Evolutionary conservation across 441 rosid genomes (phyloP), one percentile per base, ranked within the genome.

Genomic region (Populus hybrid): DNA sequence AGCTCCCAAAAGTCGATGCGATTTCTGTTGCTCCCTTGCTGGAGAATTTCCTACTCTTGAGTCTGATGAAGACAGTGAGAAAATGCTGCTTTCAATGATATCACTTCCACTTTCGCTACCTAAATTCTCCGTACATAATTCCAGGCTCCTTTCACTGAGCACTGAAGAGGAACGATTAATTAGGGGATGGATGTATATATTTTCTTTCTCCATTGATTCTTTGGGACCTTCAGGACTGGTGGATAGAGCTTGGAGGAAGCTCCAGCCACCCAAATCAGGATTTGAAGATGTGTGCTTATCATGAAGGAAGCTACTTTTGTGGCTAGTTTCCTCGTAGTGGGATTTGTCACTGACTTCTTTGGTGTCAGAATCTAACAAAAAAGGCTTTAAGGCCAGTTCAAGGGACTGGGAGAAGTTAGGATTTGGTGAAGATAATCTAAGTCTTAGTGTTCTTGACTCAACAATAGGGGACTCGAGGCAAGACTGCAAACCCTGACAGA

Each of bases 51-150:
- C 83, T 14, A 61, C 57, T 74, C 78, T 53, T 3, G 59, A 18
- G 42, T 83, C 83, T 6, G 79, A 83, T 10, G 89, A 75, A 35
- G 84, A 79, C 69, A 80, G 64, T 53, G 85, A 80, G 82, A 92
- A 84, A 69, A 82, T 78, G 78, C 67, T 81, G 59, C 81, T 80
- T 8, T 84, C 85, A 1, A 72, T 70, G 16, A 84, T 77, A 64
- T 87, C 87, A 70, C 86, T 88, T 9, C 98, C 94, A 0, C 91
- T 91, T 83, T 94, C 98, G 71, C 87, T 88, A 5, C 98, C 98
- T 20, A 94, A 85, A 75, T 85, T 90, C 76, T 94, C 97, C 11
- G 98, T 94, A 79, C 97, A 94, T 23, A 94, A 75, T 82, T 90
- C 89, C 87, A 94, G 77, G 87, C 97, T 91, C 84, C 82, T 90